A percentile compares a stretch with the other conserved stretches of the same genome.
phyloP scores from a whole-genome alignment of 129 eudicot genomes.

The Flaveria bidentis region DNA sequence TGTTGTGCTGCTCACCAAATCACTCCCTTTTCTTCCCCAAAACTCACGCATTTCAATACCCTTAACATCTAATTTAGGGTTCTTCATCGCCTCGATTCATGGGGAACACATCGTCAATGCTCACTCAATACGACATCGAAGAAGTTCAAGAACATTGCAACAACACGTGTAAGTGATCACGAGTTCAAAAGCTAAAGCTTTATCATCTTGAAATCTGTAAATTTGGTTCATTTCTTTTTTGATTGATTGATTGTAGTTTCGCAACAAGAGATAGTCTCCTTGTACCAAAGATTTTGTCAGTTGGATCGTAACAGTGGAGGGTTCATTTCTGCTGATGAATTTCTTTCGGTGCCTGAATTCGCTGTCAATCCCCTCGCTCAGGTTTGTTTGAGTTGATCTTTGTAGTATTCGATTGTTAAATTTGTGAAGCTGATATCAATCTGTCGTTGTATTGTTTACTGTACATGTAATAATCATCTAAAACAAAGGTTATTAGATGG shows the following conservation, averaged over 20 bases:
- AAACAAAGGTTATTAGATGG: not conserved
- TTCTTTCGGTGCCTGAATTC: conserved; percentile 89
- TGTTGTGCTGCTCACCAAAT: conserved; percentile 39
- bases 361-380: conserved; percentile 95
- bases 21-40: conserved; percentile 15
- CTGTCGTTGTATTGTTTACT: too few relatives aligned
- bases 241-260: conserved; percentile 49
- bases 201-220: not conserved
- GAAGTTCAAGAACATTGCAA: conserved; percentile 84
- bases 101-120: conserved; percentile 86
- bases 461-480: not conserved
- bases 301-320: conserved; percentile 83
- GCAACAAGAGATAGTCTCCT: conserved; percentile 86
- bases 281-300: conserved; percentile 92
- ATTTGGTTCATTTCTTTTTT: not conserved
- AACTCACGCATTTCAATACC: conserved; percentile 17
- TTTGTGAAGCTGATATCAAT: too few relatives aligned
- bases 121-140: conserved; percentile 82
- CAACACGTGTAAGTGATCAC: conserved; percentile 47
- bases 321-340: conserved; percentile 84
- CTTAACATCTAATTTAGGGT: conserved; percentile 13
- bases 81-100: conserved; percentile 28
- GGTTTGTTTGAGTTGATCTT: conserved; percentile 35
- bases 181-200: not conserved
- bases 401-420: too few relatives aligned